These are phyloP conservation scores for Teunomyces stri DNA, from an alignment of 805 yeast species.

Conservation along the genomic window DNA sequence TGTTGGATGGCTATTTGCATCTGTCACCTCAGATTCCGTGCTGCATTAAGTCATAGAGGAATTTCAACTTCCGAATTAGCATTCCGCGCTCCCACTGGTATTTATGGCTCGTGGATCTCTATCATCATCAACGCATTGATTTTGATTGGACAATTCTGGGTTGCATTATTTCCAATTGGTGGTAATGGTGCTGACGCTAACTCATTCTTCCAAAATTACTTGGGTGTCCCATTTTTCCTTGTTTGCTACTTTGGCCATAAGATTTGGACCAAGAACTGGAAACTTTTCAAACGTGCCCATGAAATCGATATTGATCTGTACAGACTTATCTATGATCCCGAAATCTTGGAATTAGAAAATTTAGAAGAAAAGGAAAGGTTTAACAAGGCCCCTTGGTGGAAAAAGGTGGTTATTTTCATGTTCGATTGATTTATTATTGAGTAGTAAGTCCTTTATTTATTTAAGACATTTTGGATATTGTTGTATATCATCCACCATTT, in stretches of 20 bases:
- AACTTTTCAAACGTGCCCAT: conserved; percentile 15
- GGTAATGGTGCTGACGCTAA: conserved; percentile 18
- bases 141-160: conserved; percentile 28
- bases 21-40: conserved; percentile 30
- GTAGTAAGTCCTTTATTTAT: not conserved
- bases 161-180: conserved; percentile 23
- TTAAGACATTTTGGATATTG: not conserved
- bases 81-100: conserved; percentile 25
- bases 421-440: conserved; percentile 9
- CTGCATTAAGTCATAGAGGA: conserved; percentile 22
- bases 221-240: conserved; percentile 22
- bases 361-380: conserved; percentile 17
- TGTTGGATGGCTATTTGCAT: conserved; percentile 25
- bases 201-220: conserved; percentile 26
- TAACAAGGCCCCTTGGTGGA: conserved; percentile 12
- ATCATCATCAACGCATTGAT: conserved; percentile 22
- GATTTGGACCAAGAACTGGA: conserved; percentile 21
- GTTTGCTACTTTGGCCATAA: conserved; percentile 24
- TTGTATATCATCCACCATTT: not conserved
- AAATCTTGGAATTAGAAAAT: conserved; percentile 22
- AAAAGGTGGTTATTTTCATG: conserved; percentile 9
- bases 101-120: conserved; percentile 22
- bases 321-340: conserved; percentile 22
- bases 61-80: conserved; percentile 22
- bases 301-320: conserved; percentile 22